phyloP scores from a whole-genome alignment of 106 monocot genomes.

The Hemerocallis citrina region DNA sequence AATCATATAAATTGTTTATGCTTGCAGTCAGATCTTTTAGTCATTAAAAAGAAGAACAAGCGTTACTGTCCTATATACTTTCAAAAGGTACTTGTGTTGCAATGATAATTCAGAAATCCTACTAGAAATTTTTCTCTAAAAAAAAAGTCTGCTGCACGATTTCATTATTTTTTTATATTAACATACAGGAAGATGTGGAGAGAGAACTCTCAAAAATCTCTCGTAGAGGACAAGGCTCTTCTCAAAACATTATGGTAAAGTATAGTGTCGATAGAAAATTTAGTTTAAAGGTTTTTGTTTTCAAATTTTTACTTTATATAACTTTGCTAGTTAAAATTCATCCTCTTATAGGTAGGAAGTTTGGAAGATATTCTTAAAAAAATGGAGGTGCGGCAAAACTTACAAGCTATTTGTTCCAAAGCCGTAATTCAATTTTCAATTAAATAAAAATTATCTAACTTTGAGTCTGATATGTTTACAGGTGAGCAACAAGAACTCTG shows the following conservation, averaged over 20 bases:
- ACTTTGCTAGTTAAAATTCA: not conserved
- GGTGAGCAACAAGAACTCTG: constrained; percentile 83
- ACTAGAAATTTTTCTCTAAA: not conserved
- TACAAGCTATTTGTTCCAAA: not conserved
- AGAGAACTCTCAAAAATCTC: constrained; percentile 69
- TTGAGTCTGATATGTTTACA: not conserved
- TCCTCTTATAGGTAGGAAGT: constrained; percentile 62
- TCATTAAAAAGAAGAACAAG: constrained; percentile 85
- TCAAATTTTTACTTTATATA: not conserved
- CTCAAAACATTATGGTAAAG: constrained; percentile 89
- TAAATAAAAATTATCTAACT: not conserved
- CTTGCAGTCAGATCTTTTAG: constrained; percentile 88
- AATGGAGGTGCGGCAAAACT: constrained; percentile 67
- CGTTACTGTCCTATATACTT: constrained; percentile 95
- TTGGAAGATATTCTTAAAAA: constrained; percentile 95
- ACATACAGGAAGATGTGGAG: constrained; percentile 92
- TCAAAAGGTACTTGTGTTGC: constrained; percentile 59
- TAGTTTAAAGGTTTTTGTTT: no score
- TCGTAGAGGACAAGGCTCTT: constrained; percentile 38
- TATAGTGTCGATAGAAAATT: no score
- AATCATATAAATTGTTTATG: not conserved
- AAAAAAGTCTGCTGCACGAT: not conserved
- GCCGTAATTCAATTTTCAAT: not conserved
- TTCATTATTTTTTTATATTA: constrained; percentile 1
- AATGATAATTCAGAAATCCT: not conserved